These are phyloP conservation scores for Trypanosoma platydactyli DNA, from an alignment of 208 protist species.

Conservation along the genomic window DNA sequence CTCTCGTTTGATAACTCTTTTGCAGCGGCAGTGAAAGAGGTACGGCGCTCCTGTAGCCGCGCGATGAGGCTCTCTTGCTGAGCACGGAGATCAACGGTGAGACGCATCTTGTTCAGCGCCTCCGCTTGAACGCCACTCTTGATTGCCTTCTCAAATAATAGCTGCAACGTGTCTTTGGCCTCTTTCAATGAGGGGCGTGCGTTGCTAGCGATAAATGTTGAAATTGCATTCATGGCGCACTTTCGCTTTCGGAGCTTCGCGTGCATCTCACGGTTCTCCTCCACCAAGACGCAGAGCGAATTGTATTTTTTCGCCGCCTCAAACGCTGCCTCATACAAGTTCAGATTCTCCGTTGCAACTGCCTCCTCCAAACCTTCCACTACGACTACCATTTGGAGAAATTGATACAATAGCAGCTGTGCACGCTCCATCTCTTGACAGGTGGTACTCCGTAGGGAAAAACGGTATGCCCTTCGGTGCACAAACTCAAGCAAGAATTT, in stretches of 20 bases:
- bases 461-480: conserved; percentile 56
- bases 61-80: conserved; percentile 21
- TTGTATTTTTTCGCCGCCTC: conserved; percentile 16
- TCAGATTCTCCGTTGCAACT: conserved; percentile 9
- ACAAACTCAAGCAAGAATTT: conserved; percentile 46
- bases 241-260: conserved; percentile 6
- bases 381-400: conserved; percentile 28
- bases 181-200: conserved; percentile 13
- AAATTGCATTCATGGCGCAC: conserved; percentile 16
- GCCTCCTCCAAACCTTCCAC: conserved; percentile 19
- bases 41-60: conserved; percentile 1
- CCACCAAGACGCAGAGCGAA: conserved; percentile 13
- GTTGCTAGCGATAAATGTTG: conserved; percentile 4
- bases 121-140: conserved; percentile 4
- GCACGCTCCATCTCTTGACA: conserved; percentile 42
- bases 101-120: conserved; percentile 8
- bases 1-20: not conserved
- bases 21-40: not conserved
- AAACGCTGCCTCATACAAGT: conserved; percentile 21
- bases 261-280: conserved; percentile 17
- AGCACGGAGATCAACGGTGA: conserved; percentile 7
- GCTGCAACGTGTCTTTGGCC: conserved; percentile 2
- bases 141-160: conserved; percentile 22
- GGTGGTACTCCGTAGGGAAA: conserved; percentile 37
- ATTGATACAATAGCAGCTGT: conserved; percentile 41